phyloP scores from a whole-genome alignment of 768 basidiomycete species.

The Tephrocybe sp. region DNA sequence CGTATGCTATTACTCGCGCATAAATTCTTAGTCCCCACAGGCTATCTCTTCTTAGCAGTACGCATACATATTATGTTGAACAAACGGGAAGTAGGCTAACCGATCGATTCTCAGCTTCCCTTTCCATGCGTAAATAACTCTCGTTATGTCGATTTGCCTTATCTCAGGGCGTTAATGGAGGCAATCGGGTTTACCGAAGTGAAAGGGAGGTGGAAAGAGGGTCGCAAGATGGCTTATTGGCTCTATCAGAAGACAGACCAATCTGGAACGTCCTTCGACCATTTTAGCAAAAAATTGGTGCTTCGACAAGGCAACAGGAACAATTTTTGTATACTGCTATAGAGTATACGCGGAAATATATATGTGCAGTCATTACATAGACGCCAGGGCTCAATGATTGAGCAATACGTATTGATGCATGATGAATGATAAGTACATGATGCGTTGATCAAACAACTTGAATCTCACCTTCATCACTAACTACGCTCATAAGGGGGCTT shows the following conservation, averaged over 20 bases:
- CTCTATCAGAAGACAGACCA: constrained; percentile 55
- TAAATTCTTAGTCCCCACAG: constrained; percentile 50
- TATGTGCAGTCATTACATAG: too few species aligned
- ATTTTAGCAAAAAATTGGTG: constrained; percentile 54
- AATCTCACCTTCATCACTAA: too few species aligned
- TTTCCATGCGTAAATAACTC: constrained; percentile 85
- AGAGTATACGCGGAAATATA: too few species aligned
- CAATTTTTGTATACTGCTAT: constrained; percentile 67
- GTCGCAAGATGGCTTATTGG: constrained; percentile 89
- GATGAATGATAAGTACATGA: too few species aligned
- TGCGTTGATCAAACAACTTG: too few species aligned
- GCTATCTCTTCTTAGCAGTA: constrained; percentile 72
- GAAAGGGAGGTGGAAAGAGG: constrained; percentile 58
- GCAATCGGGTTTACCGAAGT: constrained; percentile 64
- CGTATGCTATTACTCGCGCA: constrained; percentile 69
- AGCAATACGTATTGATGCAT: too few species aligned
- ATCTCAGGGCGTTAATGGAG: constrained; percentile 57
- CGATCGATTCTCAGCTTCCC: constrained; percentile 56
- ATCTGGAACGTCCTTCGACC: constrained; percentile 7
- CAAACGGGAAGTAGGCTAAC: background rate
- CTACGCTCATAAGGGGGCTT: too few species aligned
- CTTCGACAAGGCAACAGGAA: constrained; percentile 73
- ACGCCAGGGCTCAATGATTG: too few species aligned
- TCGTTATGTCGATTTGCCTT: constrained; percentile 69
- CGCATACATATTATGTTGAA: background rate